Evolutionary conservation across 2,329 filamentous ascomycete species (phyloP), one percentile per base, ranked within the genome.

Genomic region (Periconia digitata): DNA sequence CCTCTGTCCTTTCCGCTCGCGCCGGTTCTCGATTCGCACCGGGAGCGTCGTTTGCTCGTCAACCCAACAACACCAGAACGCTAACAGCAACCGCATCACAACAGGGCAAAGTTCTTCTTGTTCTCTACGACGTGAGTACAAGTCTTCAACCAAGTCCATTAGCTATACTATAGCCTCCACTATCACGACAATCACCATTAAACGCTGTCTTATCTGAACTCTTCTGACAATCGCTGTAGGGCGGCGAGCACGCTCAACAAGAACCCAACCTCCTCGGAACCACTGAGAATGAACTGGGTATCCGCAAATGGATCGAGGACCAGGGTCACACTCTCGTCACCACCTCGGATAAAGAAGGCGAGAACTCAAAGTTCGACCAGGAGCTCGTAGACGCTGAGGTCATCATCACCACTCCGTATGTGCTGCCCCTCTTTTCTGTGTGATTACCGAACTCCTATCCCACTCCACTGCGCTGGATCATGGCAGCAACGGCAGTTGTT

Each of bases 401-500:
- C 76, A 97, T 99, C 83, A 97, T 99, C 77, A 99, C 94, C 63
- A 99, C 94, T 49, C 94, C 94, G 89, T 96, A 75, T 67, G 80
- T 64, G 24, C 51, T n/a, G 8, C 15, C 37, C n/a, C 8, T 32
- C n/a, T 15, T 32, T 32, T 3, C 27, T 13, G 10, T 3, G n/a
- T 32, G n/a, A 10, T 13, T 15, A 5, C 27, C 27, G 10, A 32
- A 13, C 27, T 13, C 27, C 4, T 13, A 13, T 5, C 10, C n/a
- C 3, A 12, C 12, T 4, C 27, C 10, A 32, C 27, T 13, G n/a
- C 4, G 27, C 12, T 32, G 27, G 10, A 12, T 32, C 4, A 32
- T 32, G 27, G 27, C 27, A 32, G n/a, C 27, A 32, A 3, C 27
- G 27, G 27, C 27, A 32, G 27, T 5, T 32, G 3, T 10, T 32